Conservation (phyloP, 768 basidiomycete genomes). For the Leccinum subgranulosum region DNA sequence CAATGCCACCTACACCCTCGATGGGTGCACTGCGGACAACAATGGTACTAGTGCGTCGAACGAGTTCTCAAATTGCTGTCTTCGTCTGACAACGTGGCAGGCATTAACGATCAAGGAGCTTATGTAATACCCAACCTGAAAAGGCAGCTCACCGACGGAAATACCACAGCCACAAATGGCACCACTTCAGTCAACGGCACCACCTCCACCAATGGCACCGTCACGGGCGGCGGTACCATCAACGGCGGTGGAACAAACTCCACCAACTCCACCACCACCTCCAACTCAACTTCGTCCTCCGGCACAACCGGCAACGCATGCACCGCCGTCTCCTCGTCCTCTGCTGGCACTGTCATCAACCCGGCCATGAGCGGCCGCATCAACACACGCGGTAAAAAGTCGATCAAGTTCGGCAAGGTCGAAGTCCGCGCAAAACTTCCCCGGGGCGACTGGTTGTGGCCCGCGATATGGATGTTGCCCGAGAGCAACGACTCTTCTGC, state of each 20-base stretch:
- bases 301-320: slow-evolving; percentile 34
- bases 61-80: background rate
- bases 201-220: background rate
- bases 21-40: slow-evolving; percentile 32
- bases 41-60: slow-evolving; percentile 1
- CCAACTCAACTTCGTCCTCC: slow-evolving; percentile 18
- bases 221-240: background rate
- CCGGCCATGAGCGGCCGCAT: slow-evolving; percentile 55
- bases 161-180: background rate
- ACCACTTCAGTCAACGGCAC: slow-evolving; percentile 3
- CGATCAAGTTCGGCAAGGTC: slow-evolving; percentile 54
- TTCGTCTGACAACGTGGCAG: slow-evolving; percentile 8
- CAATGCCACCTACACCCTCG: slow-evolving; percentile 37
- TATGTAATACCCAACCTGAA: slow-evolving; percentile 19
- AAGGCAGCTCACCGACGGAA: slow-evolving; percentile 24
- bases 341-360: slow-evolving; percentile 39
- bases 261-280: slow-evolving; percentile 4
- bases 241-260: slow-evolving; percentile 17
- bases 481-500: slow-evolving; percentile 20
- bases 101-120: slow-evolving; percentile 20
- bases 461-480: slow-evolving; percentile 33
- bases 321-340: slow-evolving; percentile 39
- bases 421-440: slow-evolving; percentile 64
- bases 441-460: slow-evolving; percentile 42
- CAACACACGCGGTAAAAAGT: slow-evolving; percentile 45